Evolutionary conservation across 805 yeast genomes (phyloP).

Genomic region (Grigorovia jiainica): DNA sequence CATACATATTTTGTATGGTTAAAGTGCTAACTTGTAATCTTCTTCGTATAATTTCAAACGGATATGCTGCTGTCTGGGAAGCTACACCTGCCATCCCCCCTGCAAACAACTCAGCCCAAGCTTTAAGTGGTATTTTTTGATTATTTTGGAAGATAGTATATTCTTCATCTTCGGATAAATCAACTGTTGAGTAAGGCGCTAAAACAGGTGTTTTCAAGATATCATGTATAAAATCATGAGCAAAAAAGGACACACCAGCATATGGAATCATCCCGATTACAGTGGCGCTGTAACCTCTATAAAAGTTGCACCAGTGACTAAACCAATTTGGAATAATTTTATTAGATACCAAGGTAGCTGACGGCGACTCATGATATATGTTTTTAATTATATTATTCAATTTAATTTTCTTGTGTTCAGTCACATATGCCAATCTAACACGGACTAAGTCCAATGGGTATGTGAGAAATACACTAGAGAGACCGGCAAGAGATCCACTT

Average conservation of each 20-base stretch:
- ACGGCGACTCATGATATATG: conserved; percentile 27
- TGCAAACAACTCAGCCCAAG: conserved; percentile 88
- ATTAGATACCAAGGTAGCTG: conserved; percentile 26
- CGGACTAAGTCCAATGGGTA: conserved; percentile 88
- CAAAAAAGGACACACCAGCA: conserved; percentile 94
- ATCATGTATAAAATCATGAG: conserved; percentile 89
- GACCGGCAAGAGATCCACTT: conserved; percentile 88
- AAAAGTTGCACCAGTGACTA: conserved; percentile 52
- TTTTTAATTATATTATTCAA: conserved; percentile 21
- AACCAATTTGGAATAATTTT: conserved; percentile 29
- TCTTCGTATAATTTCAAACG: conserved; percentile 89
- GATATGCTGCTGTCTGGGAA: conserved; percentile 94
- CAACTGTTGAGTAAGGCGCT: conserved; percentile 40
- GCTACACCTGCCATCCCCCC: conserved; percentile 95
- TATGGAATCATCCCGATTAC: conserved; percentile 93
- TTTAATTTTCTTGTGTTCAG: conserved; percentile 32
- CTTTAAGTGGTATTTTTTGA: conserved; percentile 56
- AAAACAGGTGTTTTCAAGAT: conserved; percentile 55
- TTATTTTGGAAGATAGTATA: conserved; percentile 9
- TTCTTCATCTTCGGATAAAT: conserved; percentile 17
- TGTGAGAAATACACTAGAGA: conserved; percentile 76
- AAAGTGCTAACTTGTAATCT: conserved; percentile 94
- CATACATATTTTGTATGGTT: conserved; percentile 44
- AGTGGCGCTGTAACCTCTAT: conserved; percentile 91
- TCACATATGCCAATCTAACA: conserved; percentile 86